Conservation (phyloP, 768 basidiomycete species). For the Leccinum longicurvipes region DNA sequence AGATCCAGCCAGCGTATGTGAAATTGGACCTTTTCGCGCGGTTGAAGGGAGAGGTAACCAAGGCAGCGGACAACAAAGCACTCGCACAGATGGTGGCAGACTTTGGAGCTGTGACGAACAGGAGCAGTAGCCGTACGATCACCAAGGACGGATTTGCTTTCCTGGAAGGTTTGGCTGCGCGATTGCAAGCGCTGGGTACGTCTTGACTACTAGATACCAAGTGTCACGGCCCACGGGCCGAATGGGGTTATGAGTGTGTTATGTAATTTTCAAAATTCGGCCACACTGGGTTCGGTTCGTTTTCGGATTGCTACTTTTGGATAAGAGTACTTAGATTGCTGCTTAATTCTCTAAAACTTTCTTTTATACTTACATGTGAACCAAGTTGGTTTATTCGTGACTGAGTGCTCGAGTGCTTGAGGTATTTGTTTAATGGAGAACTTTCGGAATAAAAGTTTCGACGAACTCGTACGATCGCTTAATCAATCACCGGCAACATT, state of each 20-base stretch:
- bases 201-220: background rate
- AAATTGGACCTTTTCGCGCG: conserved; percentile 61
- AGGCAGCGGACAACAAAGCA: conserved; percentile 49
- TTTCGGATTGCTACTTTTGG: background rate
- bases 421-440: background rate
- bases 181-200: conserved; percentile 38
- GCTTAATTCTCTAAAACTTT: background rate
- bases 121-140: conserved; percentile 64
- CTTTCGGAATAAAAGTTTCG: too few relatives aligned
- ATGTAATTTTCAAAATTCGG: background rate
- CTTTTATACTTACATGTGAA: background rate
- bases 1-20: conserved; percentile 45
- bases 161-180: conserved; percentile 55
- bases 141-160: conserved; percentile 78
- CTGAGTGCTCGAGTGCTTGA: too few relatives aligned
- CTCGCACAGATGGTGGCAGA: conserved; percentile 66
- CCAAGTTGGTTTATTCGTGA: background rate
- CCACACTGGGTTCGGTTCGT: background rate
- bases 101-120: conserved; percentile 67
- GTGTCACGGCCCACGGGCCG: background rate
- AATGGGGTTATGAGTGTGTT: too few relatives aligned
- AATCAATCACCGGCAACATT: too few relatives aligned
- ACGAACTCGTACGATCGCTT: background rate
- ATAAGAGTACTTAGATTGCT: background rate
- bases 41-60: conserved; percentile 51